Base-by-base conservation (phyloP, 2,329 filamentous ascomycete species). In the Torrubiellomyces zombiae region DNA sequence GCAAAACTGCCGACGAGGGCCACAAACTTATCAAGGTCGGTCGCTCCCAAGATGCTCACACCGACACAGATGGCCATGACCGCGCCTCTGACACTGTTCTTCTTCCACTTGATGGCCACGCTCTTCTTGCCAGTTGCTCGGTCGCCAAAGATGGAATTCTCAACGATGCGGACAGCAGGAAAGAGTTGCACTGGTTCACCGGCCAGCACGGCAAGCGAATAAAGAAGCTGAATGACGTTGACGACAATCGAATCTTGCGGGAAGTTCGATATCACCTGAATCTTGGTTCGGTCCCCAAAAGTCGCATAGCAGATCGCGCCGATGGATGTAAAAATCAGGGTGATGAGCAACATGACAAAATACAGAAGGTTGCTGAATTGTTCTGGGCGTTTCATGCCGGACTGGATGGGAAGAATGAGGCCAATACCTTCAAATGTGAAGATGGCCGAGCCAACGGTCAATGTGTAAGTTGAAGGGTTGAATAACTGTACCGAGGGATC, bases 371-470 rank as follows among this genome's bases (percentile, higher is more conserved):
- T 56, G 36, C 67, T 61, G 38, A 82, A 82, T 11, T 70, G 60
- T 32, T 78, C 56, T 0, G 76, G 76, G 29, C 71, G 56, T 38
- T 66, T 67, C 76, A 82, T 82, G 28, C 70, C 75, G 7, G 73
- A 75, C 43, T 81, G 74, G 27, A 82, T 82, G 0, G 76, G 76
- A 7, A 82, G 55, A 33, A 82, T 79, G 14, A 82, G 64, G 1
- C 76, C 76, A 23, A 82, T 81, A 23, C 76, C 76, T 43, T 82
- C 76, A 37, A 80, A 82, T 1, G 76, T 80, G 50, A 81, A 82
- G 40, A 82, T 80, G 18, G 74, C 69, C 2, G 73, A 68, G 26
- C 76, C 76, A 23, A 82, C 63, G 14, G 75, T 81, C 27, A 81
- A 54, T 1, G 76, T 75, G 43, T 74, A 81, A 28, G 66, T 58